A percentile compares a stretch with the other conserved stretches of the same genome.
phyloP scores from a whole-genome alignment of 805 yeast genomes.

The Kodamaea jinghongensis region DNA sequence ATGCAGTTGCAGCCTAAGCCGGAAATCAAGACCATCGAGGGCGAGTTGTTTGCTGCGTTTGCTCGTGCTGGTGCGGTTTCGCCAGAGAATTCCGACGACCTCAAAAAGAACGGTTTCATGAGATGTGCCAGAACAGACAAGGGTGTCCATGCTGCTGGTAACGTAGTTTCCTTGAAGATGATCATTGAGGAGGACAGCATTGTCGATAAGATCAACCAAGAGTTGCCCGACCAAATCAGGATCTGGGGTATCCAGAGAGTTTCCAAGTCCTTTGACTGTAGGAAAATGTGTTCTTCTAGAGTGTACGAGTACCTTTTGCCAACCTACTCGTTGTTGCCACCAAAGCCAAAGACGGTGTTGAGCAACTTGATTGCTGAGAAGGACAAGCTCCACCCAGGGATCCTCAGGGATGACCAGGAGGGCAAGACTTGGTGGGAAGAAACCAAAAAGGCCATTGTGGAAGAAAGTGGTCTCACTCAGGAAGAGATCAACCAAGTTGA shows the following conservation, averaged over 20 bases:
- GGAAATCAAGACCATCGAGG: conserved; percentile 85
- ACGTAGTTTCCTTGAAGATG: conserved; percentile 79
- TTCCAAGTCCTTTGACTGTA: conserved; percentile 88
- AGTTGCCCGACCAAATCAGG: conserved; percentile 81
- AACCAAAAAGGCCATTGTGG: conserved; percentile 35
- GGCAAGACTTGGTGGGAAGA: conserved; percentile 75
- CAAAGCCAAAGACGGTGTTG: conserved; percentile 73
- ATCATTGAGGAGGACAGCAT: conserved; percentile 80
- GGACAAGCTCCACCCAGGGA: conserved; percentile 53
- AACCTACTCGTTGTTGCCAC: conserved; percentile 84
- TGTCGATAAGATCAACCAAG: conserved; percentile 65
- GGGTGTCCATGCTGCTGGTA: conserved; percentile 98
- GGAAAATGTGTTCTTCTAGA: conserved; percentile 94
- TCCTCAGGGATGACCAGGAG: conserved; percentile 61
- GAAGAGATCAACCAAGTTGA: conserved; percentile 22
- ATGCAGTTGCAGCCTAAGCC: conserved; percentile 83
- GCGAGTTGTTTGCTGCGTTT: conserved; percentile 80
- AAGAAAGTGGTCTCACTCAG: conserved; percentile 34
- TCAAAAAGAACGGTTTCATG: conserved; percentile 84
- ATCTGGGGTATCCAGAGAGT: conserved; percentile 92
- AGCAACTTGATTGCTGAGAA: conserved; percentile 57
- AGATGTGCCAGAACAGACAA: conserved; percentile 89
- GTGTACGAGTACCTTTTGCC: conserved; percentile 93
- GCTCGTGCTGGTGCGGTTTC: conserved; percentile 86
- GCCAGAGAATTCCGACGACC: conserved; percentile 79